phyloP scores from a whole-genome alignment of 2,329 filamentous ascomycete genomes.

The Cordyceps sp. region DNA sequence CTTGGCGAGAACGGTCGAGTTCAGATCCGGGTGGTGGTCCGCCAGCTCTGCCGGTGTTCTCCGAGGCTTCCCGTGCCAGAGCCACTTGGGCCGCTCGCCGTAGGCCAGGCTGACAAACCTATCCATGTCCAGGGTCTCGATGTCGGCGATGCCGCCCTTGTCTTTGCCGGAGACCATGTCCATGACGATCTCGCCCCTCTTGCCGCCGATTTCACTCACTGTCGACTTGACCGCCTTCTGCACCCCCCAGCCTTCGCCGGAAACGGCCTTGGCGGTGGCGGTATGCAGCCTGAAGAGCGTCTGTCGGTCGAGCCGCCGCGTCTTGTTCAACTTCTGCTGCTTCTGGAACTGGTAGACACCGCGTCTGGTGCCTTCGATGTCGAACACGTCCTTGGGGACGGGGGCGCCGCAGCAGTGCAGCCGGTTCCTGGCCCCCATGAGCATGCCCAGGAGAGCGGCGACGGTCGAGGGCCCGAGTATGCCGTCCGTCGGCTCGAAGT shows the following conservation, averaged over 20 bases:
- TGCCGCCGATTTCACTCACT: slow-evolving; percentile 82
- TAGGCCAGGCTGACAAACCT: slow-evolving; percentile 61
- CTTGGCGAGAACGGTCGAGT: slow-evolving; percentile 34
- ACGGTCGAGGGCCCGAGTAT: slow-evolving; percentile 87
- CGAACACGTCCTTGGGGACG: slow-evolving; percentile 81
- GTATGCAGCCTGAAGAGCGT: slow-evolving; percentile 70
- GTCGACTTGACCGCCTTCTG: slow-evolving; percentile 90
- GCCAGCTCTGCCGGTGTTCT: slow-evolving; percentile 37
- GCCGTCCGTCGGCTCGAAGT: slow-evolving; percentile 81
- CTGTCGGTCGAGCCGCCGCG: slow-evolving; percentile 63
- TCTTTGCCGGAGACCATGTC: slow-evolving; percentile 82
- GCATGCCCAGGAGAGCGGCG: slow-evolving; percentile 67
- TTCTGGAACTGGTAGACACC: slow-evolving; percentile 86
- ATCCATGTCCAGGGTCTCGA: slow-evolving; percentile 84
- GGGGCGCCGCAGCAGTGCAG: slow-evolving; percentile 72
- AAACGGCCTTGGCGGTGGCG: slow-evolving; percentile 77
- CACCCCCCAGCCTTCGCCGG: slow-evolving; percentile 81
- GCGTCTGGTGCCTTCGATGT: slow-evolving; percentile 64
- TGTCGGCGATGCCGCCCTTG: slow-evolving; percentile 77
- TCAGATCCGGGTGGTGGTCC: slow-evolving; percentile 28
- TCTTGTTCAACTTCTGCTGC: slow-evolving; percentile 61
- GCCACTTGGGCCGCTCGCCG: slow-evolving; percentile 77
- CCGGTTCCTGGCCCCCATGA: slow-evolving; percentile 81
- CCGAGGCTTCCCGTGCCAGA: slow-evolving; percentile 82
- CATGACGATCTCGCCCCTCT: slow-evolving; percentile 86